These are phyloP conservation scores for Ceratonia siliqua DNA, from an alignment of 306 rosid genomes.

Conservation along the genomic window DNA sequence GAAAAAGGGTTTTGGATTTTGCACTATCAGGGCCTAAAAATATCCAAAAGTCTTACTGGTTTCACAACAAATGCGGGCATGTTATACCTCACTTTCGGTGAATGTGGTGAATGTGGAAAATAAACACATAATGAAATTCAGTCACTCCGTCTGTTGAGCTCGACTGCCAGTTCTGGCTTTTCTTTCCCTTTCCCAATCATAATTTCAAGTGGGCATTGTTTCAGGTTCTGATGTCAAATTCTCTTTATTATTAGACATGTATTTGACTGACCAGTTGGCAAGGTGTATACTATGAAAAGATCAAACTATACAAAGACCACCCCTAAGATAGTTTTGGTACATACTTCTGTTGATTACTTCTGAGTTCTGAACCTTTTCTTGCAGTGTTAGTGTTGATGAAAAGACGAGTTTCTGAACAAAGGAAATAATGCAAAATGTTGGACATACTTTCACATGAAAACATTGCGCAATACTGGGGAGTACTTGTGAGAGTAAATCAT, in stretches of 20 bases:
- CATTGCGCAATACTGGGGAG: conserved; percentile 18
- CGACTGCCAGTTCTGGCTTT: neutral
- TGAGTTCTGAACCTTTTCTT: conserved; percentile 32
- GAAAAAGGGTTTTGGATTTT: too few relatives aligned
- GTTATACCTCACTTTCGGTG: too few relatives aligned
- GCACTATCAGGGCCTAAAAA: too few relatives aligned
- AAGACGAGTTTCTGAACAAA: conserved; percentile 55
- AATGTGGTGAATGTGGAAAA: too few relatives aligned
- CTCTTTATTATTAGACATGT: neutral
- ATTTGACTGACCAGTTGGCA: neutral
- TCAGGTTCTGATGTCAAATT: neutral
- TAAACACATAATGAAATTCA: too few relatives aligned
- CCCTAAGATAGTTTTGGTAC: neutral
- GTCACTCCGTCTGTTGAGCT: neutral
- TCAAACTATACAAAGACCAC: too few relatives aligned
- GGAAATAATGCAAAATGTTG: conserved; percentile 22
- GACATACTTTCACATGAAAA: conserved; percentile 24
- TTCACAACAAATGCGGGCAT: too few relatives aligned
- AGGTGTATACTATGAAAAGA: neutral
- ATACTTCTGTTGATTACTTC: neutral
- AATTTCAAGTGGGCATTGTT: neutral
- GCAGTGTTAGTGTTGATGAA: conserved; percentile 78
- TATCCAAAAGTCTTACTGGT: too few relatives aligned
- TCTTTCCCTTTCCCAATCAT: neutral
- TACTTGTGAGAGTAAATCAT: neutral